These are phyloP conservation scores for Saccharomycopsis hybrid DNA, from an alignment of 1,139 yeast genomes.

Conservation along the genomic window DNA sequence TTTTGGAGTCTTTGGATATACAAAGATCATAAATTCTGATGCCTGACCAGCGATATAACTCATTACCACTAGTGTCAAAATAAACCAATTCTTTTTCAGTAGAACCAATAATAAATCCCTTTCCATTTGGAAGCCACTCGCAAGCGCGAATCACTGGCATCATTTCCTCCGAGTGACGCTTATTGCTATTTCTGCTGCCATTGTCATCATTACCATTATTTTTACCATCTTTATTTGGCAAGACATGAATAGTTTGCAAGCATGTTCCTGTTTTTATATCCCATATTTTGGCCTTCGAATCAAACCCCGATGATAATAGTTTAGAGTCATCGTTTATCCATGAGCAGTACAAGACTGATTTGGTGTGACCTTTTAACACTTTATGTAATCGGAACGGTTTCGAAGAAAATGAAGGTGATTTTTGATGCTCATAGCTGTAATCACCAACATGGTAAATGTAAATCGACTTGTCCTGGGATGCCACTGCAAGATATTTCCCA, in stretches of 20 bases:
- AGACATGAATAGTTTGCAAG: conserved; percentile 22
- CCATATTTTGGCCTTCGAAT: conserved; percentile 64
- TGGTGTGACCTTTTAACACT: conserved; percentile 41
- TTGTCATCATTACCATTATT: conserved; percentile 13
- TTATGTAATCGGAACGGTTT: conserved; percentile 38
- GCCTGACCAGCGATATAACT: conserved; percentile 35
- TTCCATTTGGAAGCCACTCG: conserved; percentile 63
- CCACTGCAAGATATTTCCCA: conserved; percentile 71
- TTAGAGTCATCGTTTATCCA: conserved; percentile 70
- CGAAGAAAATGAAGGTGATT: background rate
- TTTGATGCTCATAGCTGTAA: conserved; percentile 13
- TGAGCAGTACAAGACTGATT: conserved; percentile 60
- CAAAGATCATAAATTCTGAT: conserved; percentile 62
- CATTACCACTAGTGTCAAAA: conserved; percentile 42
- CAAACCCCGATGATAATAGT: conserved; percentile 62
- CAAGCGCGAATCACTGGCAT: conserved; percentile 51
- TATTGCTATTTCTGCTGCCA: conserved; percentile 22
- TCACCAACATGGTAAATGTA: conserved; percentile 60
- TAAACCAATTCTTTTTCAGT: conserved; percentile 69
- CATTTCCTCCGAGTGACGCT: conserved; percentile 7
- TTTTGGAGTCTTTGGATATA: conserved; percentile 58
- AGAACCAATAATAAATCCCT: conserved; percentile 64
- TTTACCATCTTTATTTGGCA: background rate
- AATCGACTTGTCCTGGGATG: conserved; percentile 63
- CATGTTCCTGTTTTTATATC: conserved; percentile 39